phyloP scores from a whole-genome alignment of 306 rosid species.

The Pterocarpus macrocarpus region DNA sequence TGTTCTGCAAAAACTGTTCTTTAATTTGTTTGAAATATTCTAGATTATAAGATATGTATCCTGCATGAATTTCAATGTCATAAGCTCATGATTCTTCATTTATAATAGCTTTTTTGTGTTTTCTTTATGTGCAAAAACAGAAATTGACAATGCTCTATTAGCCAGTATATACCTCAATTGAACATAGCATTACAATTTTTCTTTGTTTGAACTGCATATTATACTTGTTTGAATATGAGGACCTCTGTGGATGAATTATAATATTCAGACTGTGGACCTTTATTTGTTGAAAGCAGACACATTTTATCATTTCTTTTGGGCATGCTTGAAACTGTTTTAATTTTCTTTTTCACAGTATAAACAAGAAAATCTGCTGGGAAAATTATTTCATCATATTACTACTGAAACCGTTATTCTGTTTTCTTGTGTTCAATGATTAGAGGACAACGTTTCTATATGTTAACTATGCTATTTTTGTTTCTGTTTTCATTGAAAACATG shows the following conservation, averaged over 20 bases:
- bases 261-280: not conserved
- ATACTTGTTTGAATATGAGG: not conserved
- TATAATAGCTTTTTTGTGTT: not conserved
- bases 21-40: not conserved
- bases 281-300: slow-evolving; percentile 8
- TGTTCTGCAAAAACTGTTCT: not conserved
- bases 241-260: not conserved
- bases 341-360: not conserved
- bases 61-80: not conserved
- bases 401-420: not conserved
- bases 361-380: not conserved
- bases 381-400: not conserved
- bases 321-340: slow-evolving; percentile 1
- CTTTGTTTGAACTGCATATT: not conserved
- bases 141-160: not conserved
- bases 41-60: not conserved
- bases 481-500: not conserved
- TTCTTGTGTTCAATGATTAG: not conserved
- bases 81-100: not conserved
- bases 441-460: no score
- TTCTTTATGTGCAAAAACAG: not conserved
- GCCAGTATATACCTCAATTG: not conserved
- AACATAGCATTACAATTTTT: not conserved
- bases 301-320: not conserved
- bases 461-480: not conserved